Evolutionary conservation across 495 filamentous ascomycete species (phyloP).

Genomic region (Schizothecium vesticola): DNA sequence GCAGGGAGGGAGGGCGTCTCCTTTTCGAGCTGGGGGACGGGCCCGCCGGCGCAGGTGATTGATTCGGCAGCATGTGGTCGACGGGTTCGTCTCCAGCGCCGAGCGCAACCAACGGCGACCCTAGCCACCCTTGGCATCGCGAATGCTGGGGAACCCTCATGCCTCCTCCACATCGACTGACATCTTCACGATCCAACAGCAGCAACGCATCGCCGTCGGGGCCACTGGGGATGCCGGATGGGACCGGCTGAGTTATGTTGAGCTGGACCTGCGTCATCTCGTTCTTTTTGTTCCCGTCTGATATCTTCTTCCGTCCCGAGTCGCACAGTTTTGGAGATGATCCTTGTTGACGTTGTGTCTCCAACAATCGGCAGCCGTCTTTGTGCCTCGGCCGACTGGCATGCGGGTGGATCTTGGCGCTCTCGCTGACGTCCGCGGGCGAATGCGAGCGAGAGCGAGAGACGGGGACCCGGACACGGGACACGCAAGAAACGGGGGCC

Average conservation of each 20-base stretch:
- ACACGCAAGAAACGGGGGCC: no score
- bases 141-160: background rate
- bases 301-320: background rate
- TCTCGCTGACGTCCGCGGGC: background rate
- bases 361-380: background rate
- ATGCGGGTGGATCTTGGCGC: background rate
- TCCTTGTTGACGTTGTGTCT: background rate
- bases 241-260: background rate
- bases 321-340: background rate
- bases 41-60: background rate
- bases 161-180: background rate
- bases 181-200: background rate
- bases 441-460: background rate
- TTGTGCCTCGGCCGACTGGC: background rate
- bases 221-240: background rate
- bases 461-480: background rate
- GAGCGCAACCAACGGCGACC: slow-evolving; percentile 7
- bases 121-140: slow-evolving; percentile 4
- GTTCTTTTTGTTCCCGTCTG: no score
- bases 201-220: background rate
- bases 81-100: slow-evolving; percentile 2
- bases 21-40: slow-evolving; percentile 3
- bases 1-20: background rate
- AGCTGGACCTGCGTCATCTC: background rate
- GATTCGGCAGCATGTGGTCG: slow-evolving; percentile 12